These are phyloP conservation scores for Arabis alpina DNA, from an alignment of 345 rosid species.

Conservation along the genomic window DNA sequence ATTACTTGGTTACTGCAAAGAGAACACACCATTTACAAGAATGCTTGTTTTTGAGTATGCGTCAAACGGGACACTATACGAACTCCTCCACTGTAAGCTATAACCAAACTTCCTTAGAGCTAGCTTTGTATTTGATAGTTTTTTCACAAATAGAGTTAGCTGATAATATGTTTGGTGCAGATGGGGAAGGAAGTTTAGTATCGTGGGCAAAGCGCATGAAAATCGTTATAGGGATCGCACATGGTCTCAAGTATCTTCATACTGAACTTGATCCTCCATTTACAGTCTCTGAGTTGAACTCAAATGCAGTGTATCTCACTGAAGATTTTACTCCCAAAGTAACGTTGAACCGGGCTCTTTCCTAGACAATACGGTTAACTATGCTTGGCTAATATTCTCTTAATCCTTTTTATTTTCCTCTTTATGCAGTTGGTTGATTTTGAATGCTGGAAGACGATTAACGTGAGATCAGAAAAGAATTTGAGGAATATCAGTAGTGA, in stretches of 20 bases:
- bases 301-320: slow-evolving; percentile 90
- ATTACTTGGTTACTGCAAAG: slow-evolving; percentile 88
- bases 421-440: slow-evolving; percentile 85
- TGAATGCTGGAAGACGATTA: slow-evolving; percentile 90
- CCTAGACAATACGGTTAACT: neutral
- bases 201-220: slow-evolving; percentile 98
- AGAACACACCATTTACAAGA: slow-evolving; percentile 78
- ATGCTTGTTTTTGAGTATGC: slow-evolving; percentile 98
- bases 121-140: slow-evolving; percentile 7
- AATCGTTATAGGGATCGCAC: slow-evolving; percentile 71
- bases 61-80: slow-evolving; percentile 92
- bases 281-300: slow-evolving; percentile 83
- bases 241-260: slow-evolving; percentile 89
- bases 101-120: slow-evolving; percentile 34
- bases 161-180: slow-evolving; percentile 49
- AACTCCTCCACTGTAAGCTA: slow-evolving; percentile 91
- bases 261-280: slow-evolving; percentile 84
- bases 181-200: slow-evolving; percentile 82
- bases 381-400: neutral
- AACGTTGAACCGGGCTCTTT: neutral
- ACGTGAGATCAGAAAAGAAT: slow-evolving; percentile 79
- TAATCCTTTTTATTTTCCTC: neutral
- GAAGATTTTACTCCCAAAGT: slow-evolving; percentile 97
- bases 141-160: slow-evolving; percentile 1
- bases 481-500: slow-evolving; percentile 63